Evolutionary conservation across 139 green algal genomes (phyloP).

Genomic region (Chlorella sp.): DNA sequence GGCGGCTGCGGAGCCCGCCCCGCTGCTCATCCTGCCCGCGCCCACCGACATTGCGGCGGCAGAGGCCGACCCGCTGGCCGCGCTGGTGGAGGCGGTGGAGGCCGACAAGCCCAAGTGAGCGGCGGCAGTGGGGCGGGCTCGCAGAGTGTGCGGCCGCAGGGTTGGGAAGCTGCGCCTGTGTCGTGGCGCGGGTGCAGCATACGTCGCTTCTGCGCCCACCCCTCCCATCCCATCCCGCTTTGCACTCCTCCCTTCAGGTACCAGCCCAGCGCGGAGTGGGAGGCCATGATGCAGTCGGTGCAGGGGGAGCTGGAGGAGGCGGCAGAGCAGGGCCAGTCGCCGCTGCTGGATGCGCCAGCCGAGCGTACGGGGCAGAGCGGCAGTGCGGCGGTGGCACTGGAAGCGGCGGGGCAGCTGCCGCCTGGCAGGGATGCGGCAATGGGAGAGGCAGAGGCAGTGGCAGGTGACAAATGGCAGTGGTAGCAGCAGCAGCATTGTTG

Average conservation of each 20-base stretch:
- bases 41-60: not conserved
- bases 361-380: not conserved
- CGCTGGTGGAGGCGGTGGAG: constrained; percentile 9
- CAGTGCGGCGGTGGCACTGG: not conserved
- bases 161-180: not conserved
- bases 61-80: constrained; percentile 16
- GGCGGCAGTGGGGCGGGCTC: too few relatives aligned
- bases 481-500: too few relatives aligned
- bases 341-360: not conserved
- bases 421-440: too few relatives aligned
- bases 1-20: not conserved
- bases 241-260: not conserved
- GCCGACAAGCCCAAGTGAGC: constrained; percentile 23
- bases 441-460: too few relatives aligned
- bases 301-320: constrained; percentile 18
- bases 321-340: not conserved
- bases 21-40: constrained; percentile 12
- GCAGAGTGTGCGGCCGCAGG: not conserved
- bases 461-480: too few relatives aligned
- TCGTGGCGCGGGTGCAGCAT: too few relatives aligned
- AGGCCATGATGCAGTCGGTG: constrained; percentile 34
- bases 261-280: constrained; percentile 23
- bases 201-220: not conserved
- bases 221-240: not conserved
- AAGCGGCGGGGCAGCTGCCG: not conserved